These are phyloP conservation scores for Pinus tabuliformis DNA, from an alignment of 75 land plant species.

Conservation along the genomic window DNA sequence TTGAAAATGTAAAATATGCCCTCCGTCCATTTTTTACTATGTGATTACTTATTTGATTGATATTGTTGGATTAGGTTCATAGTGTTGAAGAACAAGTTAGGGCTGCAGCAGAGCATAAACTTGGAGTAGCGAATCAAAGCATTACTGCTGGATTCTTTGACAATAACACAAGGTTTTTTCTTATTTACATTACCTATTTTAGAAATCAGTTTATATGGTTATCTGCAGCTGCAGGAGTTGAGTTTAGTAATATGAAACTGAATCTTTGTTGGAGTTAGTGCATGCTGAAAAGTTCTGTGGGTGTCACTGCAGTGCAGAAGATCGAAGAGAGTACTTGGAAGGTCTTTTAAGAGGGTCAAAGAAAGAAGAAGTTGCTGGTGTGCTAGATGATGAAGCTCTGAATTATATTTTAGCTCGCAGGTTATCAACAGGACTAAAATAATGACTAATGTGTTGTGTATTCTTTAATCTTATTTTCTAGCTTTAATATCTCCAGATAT, in stretches of 20 bases:
- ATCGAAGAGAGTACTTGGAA: slow-evolving; percentile 95
- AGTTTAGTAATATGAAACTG: neutral
- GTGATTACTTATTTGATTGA: neutral
- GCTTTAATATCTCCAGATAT: too few species aligned
- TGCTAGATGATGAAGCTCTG: slow-evolving; percentile 89
- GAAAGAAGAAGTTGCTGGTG: slow-evolving; percentile 91
- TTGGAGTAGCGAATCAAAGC: slow-evolving; percentile 99
- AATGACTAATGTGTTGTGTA: neutral
- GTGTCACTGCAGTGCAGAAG: slow-evolving; percentile 80
- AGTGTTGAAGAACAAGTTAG: slow-evolving; percentile 99
- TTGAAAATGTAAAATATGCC: neutral
- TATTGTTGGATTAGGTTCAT: slow-evolving; percentile 46
- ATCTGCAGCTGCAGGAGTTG: neutral
- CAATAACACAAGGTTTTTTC: slow-evolving; percentile 86
- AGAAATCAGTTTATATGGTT: neutral
- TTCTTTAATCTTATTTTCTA: neutral
- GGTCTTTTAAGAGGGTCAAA: slow-evolving; percentile 86
- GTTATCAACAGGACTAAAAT: slow-evolving; percentile 20
- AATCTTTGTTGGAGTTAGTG: neutral
- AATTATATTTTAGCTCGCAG: slow-evolving; percentile 95
- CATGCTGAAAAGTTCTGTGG: slow-evolving; percentile 6
- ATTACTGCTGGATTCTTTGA: slow-evolving; percentile 99
- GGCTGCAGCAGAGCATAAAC: slow-evolving; percentile 98
- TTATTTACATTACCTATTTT: neutral
- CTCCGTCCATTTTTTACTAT: neutral